Conservation (phyloP, 2,329 filamentous ascomycete species). For the Pseudofabraea citricarpa region DNA sequence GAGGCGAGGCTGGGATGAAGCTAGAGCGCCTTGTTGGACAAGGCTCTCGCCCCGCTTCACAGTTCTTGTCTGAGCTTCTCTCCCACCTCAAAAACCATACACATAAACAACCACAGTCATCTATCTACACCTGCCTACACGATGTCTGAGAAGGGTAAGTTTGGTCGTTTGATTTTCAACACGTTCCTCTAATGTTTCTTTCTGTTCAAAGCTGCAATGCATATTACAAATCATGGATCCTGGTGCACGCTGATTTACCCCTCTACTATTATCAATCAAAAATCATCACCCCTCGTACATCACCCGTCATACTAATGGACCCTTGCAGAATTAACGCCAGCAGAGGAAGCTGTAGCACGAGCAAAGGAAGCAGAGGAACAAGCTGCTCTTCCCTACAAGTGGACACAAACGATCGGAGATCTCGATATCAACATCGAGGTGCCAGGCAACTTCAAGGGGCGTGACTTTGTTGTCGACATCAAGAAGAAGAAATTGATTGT, state of each 20-base stretch:
- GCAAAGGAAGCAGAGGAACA: conserved; percentile 83
- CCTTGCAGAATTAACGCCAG: conserved; percentile 23
- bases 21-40: conserved; percentile 4
- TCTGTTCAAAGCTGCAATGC: too few species aligned
- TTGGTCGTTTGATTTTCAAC: background rate
- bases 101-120: too few species aligned
- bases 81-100: background rate
- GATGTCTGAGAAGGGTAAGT: background rate
- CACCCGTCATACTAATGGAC: background rate
- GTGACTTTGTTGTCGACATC: conserved; percentile 78
- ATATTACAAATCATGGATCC: too few species aligned
- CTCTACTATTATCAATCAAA: background rate
- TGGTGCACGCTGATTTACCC: conserved; percentile 1
- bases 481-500: conserved; percentile 74
- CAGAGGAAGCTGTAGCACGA: conserved; percentile 54
- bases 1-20: conserved; percentile 1
- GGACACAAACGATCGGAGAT: conserved; percentile 89
- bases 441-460: conserved; percentile 76
- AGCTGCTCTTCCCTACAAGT: conserved; percentile 90
- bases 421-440: conserved; percentile 75
- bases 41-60: conserved; percentile 9
- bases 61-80: background rate
- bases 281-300: background rate
- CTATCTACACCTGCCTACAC: background rate
- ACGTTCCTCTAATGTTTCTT: too few species aligned